Evolutionary conservation across 2,329 filamentous ascomycete genomes (phyloP).

Genomic region (Neoarthrinium moseri): DNA sequence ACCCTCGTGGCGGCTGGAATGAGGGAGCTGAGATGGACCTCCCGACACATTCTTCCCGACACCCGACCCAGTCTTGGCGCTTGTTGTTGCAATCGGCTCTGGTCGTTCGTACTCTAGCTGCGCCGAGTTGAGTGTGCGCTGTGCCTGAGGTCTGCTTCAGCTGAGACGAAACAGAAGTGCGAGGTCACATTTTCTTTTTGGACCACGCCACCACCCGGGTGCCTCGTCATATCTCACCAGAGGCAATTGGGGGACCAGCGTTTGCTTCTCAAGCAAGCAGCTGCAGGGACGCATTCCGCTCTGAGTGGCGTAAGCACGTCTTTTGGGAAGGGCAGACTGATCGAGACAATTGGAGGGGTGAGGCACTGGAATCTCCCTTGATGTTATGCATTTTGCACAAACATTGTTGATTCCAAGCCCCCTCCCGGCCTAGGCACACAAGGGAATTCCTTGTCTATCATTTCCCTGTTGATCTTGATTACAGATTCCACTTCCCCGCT

Average conservation of each 20-base stretch:
- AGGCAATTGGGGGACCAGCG: not conserved
- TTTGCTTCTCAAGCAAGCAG: constrained; percentile 4
- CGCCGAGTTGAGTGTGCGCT: too few relatives aligned
- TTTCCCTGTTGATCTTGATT: constrained; percentile 3
- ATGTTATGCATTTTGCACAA: constrained; percentile 29
- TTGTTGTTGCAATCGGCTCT: constrained; percentile 10
- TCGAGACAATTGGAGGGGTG: constrained; percentile 15
- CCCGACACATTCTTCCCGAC: constrained; percentile 27
- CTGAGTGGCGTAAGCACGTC: constrained; percentile 13
- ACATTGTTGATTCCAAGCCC: constrained; percentile 22
- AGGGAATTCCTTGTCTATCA: constrained; percentile 12
- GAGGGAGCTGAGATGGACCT: constrained; percentile 11
- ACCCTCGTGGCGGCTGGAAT: constrained; percentile 27
- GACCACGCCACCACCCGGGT: not conserved
- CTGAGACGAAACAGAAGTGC: not conserved
- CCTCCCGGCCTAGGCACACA: not conserved
- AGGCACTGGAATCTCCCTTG: constrained; percentile 26
- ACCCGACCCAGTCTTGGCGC: constrained; percentile 17
- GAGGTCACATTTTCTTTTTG: not conserved
- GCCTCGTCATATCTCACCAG: not conserved
- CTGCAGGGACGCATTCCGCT: constrained; percentile 5
- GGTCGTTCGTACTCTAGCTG: not conserved
- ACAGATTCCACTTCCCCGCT: constrained; percentile 2
- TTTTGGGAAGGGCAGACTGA: constrained; percentile 20
- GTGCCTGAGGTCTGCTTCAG: not conserved